Percentiles rank a stretch among this genome's conserved stretches.
phyloP scores from a whole-genome alignment of 495 filamentous ascomycete genomes.

The Delitschia confertaspora region DNA sequence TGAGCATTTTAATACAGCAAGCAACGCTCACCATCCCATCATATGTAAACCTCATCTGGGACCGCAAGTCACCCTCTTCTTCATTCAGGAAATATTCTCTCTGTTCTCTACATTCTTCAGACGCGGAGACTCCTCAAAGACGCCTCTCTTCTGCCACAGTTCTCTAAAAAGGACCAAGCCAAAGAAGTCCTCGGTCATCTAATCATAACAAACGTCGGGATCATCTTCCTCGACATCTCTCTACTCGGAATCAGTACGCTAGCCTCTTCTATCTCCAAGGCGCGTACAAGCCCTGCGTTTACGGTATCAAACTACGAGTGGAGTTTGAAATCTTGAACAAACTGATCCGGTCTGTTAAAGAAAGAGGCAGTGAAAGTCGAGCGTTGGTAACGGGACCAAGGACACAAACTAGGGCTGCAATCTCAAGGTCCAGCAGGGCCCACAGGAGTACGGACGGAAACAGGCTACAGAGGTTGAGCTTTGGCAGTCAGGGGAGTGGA shows the following conservation, averaged over 20 bases:
- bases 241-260: slow-evolving; percentile 16
- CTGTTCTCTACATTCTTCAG: slow-evolving; percentile 12
- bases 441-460: neutral
- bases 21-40: slow-evolving; percentile 8
- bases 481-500: neutral
- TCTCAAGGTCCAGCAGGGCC: too few species aligned
- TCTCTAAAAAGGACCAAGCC: slow-evolving; percentile 19
- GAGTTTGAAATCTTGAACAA: slow-evolving; percentile 24
- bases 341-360: slow-evolving; percentile 10
- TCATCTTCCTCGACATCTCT: slow-evolving; percentile 21
- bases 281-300: slow-evolving; percentile 22
- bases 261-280: slow-evolving; percentile 14
- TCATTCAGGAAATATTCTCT: slow-evolving; percentile 16
- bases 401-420: neutral
- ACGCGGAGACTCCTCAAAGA: slow-evolving; percentile 18
- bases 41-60: slow-evolving; percentile 12
- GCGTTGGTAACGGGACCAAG: neutral
- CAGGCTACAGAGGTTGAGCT: neutral
- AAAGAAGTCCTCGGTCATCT: slow-evolving; percentile 32
- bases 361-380: neutral
- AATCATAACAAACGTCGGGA: slow-evolving; percentile 19
- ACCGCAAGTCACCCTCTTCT: slow-evolving; percentile 19
- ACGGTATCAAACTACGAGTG: slow-evolving; percentile 25
- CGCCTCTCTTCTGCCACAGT: slow-evolving; percentile 24
- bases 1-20: slow-evolving; percentile 1